Conservation (phyloP, 352 stramenopile genomes). For the Vaucheria bursata region DNA sequence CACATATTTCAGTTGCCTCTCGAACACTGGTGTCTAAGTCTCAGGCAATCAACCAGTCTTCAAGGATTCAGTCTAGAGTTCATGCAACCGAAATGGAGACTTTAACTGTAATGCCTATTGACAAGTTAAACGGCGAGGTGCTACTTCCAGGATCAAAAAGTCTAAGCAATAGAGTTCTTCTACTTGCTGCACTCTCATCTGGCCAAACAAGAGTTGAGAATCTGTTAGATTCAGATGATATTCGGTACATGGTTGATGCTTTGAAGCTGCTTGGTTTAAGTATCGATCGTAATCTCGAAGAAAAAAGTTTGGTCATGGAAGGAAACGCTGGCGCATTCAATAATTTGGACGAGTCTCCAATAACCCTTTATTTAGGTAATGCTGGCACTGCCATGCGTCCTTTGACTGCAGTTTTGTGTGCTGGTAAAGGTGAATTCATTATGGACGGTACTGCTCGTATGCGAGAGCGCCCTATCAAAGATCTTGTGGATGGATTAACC, state of each 20-base stretch:
- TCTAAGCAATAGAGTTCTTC: constrained; percentile 91
- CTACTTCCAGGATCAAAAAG: constrained; percentile 89
- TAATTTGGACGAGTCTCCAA: constrained; percentile 15
- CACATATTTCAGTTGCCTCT: too few species aligned
- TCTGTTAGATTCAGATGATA: constrained; percentile 92
- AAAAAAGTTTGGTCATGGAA: constrained; percentile 55
- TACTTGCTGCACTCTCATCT: constrained; percentile 77
- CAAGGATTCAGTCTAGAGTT: too few species aligned
- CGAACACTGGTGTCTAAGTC: too few species aligned
- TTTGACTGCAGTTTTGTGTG: constrained; percentile 73
- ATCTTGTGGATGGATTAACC: constrained; percentile 83
- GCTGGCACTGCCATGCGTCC: constrained; percentile 81
- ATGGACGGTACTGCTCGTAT: constrained; percentile 89
- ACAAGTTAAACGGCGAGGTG: constrained; percentile 32
- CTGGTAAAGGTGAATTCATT: constrained; percentile 62
- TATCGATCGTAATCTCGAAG: constrained; percentile 53
- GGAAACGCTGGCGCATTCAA: constrained; percentile 60
- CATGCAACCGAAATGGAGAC: constrained; percentile 12
- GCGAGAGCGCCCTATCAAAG: constrained; percentile 89
- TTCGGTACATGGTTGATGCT: constrained; percentile 92
- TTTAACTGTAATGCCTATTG: constrained; percentile 34
- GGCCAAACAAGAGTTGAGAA: constrained; percentile 56
- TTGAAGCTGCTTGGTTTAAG: constrained; percentile 75
- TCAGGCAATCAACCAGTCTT: too few species aligned
- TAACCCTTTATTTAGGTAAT: constrained; percentile 65